phyloP scores from a whole-genome alignment of 2,329 filamentous ascomycete species.

The Fusarium sp. region DNA sequence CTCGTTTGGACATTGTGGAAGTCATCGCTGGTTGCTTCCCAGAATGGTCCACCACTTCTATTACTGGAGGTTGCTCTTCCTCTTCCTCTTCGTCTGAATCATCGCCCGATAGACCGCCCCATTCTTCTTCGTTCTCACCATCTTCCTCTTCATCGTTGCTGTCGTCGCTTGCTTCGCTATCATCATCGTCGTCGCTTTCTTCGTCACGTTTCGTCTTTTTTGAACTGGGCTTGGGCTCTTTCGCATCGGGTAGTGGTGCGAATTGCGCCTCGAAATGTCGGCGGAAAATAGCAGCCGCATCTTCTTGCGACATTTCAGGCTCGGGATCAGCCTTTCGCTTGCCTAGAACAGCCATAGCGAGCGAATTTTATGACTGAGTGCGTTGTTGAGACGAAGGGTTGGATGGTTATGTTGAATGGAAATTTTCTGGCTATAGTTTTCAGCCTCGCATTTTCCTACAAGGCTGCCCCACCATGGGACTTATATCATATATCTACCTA shows the following conservation, averaged over 20 bases:
- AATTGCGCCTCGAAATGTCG: slow-evolving; percentile 91
- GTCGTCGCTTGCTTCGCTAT: slow-evolving; percentile 53
- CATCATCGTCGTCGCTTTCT: slow-evolving; percentile 43
- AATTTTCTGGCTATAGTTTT: slow-evolving; percentile 36
- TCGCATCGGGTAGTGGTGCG: slow-evolving; percentile 68
- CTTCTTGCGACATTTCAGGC: slow-evolving; percentile 54
- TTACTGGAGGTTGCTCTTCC: slow-evolving; percentile 44
- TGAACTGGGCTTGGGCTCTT: slow-evolving; percentile 44
- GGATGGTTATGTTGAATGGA: slow-evolving; percentile 11
- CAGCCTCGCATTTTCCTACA: slow-evolving; percentile 40
- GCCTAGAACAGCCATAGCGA: slow-evolving; percentile 58
- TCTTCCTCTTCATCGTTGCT: slow-evolving; percentile 37
- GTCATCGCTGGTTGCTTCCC: slow-evolving; percentile 52
- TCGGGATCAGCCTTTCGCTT: slow-evolving; percentile 59
- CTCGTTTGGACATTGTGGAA: slow-evolving; percentile 69
- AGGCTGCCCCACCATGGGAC: slow-evolving; percentile 44
- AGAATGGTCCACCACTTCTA: slow-evolving; percentile 73
- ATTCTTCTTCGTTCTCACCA: slow-evolving; percentile 42
- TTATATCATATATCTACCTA: not conserved
- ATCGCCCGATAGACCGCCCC: slow-evolving; percentile 46
- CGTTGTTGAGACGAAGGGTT: slow-evolving; percentile 2
- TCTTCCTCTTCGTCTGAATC: slow-evolving; percentile 37
- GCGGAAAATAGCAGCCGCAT: slow-evolving; percentile 80
- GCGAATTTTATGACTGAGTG: not conserved
- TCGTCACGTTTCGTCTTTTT: slow-evolving; percentile 44